Evolutionary conservation across 2,329 filamentous ascomycete species (phyloP).

Genomic region (Neurospora sp.): DNA sequence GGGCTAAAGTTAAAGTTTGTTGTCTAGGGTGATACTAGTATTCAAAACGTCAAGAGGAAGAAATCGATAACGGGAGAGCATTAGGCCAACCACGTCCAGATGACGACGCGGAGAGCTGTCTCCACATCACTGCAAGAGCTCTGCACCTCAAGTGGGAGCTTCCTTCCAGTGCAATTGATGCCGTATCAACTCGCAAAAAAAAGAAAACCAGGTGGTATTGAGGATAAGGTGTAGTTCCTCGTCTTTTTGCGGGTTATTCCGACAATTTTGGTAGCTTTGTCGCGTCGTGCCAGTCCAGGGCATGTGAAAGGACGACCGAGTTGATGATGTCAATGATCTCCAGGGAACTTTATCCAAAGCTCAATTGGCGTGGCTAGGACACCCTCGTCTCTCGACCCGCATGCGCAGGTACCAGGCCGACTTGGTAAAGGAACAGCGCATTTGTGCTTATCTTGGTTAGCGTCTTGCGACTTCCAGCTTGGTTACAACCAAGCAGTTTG

Average conservation of each 20-base stretch:
- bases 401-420: neutral
- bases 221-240: neutral
- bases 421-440: neutral
- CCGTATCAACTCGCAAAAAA: neutral
- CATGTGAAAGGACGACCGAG: neutral
- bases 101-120: too few relatives aligned
- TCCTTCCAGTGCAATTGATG: neutral
- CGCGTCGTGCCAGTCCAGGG: neutral
- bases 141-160: neutral
- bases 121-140: neutral
- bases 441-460: neutral
- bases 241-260: neutral
- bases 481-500: neutral
- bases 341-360: neutral
- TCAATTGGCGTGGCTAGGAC: neutral
- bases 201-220: neutral
- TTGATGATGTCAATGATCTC: conserved; percentile 2
- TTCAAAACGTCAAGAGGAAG: neutral
- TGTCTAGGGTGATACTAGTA: neutral
- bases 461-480: neutral
- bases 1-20: neutral
- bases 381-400: neutral
- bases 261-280: neutral
- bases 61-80: too few relatives aligned
- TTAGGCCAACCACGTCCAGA: too few relatives aligned